Conservation (phyloP, 1,284 basidiomycete genomes). For the Ceratobasidium sp. region DNA sequence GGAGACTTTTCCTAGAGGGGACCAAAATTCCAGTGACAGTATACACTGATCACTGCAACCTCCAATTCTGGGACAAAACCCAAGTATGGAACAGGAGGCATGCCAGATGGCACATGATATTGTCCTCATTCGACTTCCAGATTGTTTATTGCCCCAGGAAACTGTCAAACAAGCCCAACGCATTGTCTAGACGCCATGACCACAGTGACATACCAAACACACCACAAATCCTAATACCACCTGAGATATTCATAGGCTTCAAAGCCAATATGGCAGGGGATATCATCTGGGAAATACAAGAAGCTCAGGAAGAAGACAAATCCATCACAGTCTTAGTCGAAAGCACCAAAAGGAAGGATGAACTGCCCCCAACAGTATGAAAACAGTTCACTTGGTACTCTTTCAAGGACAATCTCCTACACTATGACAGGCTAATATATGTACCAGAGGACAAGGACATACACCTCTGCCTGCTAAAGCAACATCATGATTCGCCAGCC, state of each 20-base stretch:
- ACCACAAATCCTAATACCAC: slow-evolving; percentile 4
- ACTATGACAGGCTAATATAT: slow-evolving; percentile 12
- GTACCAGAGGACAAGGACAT: slow-evolving; percentile 46
- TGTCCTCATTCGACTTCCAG: slow-evolving; percentile 21
- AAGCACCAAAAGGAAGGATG: neutral
- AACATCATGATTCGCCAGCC: slow-evolving; percentile 39
- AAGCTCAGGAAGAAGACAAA: slow-evolving; percentile 14
- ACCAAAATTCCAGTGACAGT: slow-evolving; percentile 12
- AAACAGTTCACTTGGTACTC: neutral
- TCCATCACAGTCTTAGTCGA: neutral
- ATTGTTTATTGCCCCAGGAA: slow-evolving; percentile 52
- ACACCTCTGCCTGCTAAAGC: neutral
- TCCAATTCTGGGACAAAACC: neutral
- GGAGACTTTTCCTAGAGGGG: slow-evolving; percentile 52
- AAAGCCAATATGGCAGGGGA: neutral
- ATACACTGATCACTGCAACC: neutral
- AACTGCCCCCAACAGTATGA: neutral
- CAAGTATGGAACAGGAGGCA: slow-evolving; percentile 49
- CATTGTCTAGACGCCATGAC: slow-evolving; percentile 51
- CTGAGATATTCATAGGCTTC: neutral
- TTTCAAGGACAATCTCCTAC: slow-evolving; percentile 21
- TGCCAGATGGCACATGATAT: slow-evolving; percentile 51
- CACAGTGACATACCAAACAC: slow-evolving; percentile 2
- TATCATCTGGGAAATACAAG: neutral
- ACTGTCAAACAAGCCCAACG: slow-evolving; percentile 51